Evolutionary conservation across 352 stramenopile species (phyloP).

Genomic region (Phytopythium vexans): DNA sequence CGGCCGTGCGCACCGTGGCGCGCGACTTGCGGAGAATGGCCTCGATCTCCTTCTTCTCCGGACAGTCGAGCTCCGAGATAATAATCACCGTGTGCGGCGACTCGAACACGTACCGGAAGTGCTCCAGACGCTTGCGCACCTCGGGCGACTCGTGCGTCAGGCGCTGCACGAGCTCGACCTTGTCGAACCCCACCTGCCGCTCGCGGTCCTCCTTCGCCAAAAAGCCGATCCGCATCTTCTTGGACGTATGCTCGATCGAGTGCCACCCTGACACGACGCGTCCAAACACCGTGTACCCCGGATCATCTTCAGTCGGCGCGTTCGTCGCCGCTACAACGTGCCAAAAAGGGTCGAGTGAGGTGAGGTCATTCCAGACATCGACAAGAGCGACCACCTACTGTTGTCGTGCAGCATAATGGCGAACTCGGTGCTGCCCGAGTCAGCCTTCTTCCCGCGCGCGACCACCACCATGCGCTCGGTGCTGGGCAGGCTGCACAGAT

Average conservation of each 20-base stretch:
- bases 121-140: constrained; percentile 57
- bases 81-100: constrained; percentile 89
- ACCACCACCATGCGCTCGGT: constrained; percentile 82
- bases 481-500: constrained; percentile 47
- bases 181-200: constrained; percentile 64
- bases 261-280: constrained; percentile 77
- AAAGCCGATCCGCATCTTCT: constrained; percentile 68
- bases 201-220: constrained; percentile 64
- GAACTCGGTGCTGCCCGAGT: constrained; percentile 80
- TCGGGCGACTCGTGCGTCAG: constrained; percentile 59
- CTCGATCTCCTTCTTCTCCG: constrained; percentile 90
- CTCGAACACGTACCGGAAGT: constrained; percentile 70
- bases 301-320: constrained; percentile 51
- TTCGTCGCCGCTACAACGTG: constrained; percentile 46
- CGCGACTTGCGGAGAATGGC: constrained; percentile 70
- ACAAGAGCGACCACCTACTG: constrained; percentile 20
- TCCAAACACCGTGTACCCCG: constrained; percentile 79
- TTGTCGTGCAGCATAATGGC: constrained; percentile 87
- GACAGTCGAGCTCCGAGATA: constrained; percentile 93
- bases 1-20: constrained; percentile 47
- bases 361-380: not conserved
- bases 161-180: constrained; percentile 61
- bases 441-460: constrained; percentile 58
- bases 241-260: constrained; percentile 69
- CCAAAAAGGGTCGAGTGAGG: constrained; percentile 1